Percentiles rank a stretch among this genome's conserved stretches.
These are phyloP conservation scores for Gamarada debralockiae DNA, from an alignment of 495 filamentous ascomycete genomes.

Conservation along the genomic window DNA sequence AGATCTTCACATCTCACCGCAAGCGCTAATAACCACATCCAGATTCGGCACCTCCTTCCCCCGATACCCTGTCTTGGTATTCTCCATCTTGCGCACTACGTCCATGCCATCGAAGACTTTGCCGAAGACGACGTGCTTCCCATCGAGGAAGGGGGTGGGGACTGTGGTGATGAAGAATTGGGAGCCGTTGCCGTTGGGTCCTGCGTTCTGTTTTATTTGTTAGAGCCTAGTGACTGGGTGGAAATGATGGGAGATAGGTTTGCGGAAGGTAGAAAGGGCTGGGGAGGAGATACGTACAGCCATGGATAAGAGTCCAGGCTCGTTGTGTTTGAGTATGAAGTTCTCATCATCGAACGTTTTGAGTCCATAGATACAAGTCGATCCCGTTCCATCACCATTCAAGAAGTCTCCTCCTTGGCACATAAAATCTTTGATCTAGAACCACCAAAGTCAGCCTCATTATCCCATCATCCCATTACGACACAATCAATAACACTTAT, in stretches of 20 bases:
- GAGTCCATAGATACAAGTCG: slow-evolving; percentile 79
- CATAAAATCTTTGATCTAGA: slow-evolving; percentile 96
- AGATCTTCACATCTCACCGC: slow-evolving; percentile 72
- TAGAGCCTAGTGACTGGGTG: not conserved
- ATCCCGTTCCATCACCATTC: slow-evolving; percentile 89
- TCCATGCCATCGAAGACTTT: slow-evolving; percentile 89
- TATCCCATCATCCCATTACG: not conserved
- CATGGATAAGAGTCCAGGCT: slow-evolving; percentile 83
- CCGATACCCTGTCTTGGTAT: slow-evolving; percentile 67
- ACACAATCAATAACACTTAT: too few species aligned
- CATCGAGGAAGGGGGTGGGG: slow-evolving; percentile 82
- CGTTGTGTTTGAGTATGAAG: slow-evolving; percentile 74
- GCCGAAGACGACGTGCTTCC: slow-evolving; percentile 95
- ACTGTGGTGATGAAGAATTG: slow-evolving; percentile 97
- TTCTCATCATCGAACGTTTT: slow-evolving; percentile 90
- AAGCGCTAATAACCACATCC: slow-evolving; percentile 82
- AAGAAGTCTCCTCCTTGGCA: slow-evolving; percentile 93
- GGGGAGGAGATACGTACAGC: slow-evolving; percentile 57
- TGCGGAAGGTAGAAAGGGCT: not conserved
- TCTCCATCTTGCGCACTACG: slow-evolving; percentile 83
- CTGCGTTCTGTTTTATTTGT: slow-evolving; percentile 65
- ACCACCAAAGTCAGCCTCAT: not conserved
- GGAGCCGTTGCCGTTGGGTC: slow-evolving; percentile 89
- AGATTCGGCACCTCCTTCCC: slow-evolving; percentile 76
- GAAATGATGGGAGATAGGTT: too few species aligned